Conservation (phyloP, 345 rosid species). For the Citrus inodora region DNA sequence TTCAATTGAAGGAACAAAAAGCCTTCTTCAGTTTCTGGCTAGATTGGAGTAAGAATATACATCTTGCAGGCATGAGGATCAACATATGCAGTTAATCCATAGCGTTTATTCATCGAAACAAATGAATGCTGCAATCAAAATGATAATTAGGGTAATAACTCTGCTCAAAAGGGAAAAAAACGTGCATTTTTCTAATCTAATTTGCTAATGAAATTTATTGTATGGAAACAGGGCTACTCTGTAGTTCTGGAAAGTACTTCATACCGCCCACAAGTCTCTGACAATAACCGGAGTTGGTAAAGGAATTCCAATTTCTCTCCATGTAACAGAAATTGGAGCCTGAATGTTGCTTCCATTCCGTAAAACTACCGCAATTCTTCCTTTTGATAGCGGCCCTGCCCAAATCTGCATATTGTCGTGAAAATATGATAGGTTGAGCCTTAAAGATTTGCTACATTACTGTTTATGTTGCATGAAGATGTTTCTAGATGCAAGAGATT, state of each 20-base stretch:
- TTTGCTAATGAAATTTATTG: background rate
- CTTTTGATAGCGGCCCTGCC: constrained; percentile 45
- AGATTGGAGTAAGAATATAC: constrained; percentile 26
- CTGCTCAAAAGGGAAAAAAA: background rate
- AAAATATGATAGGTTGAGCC: background rate
- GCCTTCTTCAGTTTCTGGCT: background rate
- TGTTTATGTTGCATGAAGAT: background rate
- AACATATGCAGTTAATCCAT: constrained; percentile 25
- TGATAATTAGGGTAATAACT: background rate
- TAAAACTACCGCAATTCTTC: constrained; percentile 36
- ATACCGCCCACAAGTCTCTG: constrained; percentile 52
- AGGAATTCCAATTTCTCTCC: constrained; percentile 48
- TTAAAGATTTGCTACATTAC: background rate
- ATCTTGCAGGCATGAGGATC: constrained; percentile 40
- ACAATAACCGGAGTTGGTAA: constrained; percentile 17
- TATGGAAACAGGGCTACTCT: background rate
- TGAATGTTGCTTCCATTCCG: constrained; percentile 40
- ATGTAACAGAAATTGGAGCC: constrained; percentile 32
- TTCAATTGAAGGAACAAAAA: background rate
- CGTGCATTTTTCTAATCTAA: background rate
- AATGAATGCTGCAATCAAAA: constrained; percentile 30
- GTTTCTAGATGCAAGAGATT: background rate
- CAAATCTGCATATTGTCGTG: constrained; percentile 28
- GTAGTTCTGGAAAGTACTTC: background rate
- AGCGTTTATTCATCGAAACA: constrained; percentile 25